Conservation (phyloP, 2,329 filamentous ascomycete species). For the Geosmithia morbida region DNA sequence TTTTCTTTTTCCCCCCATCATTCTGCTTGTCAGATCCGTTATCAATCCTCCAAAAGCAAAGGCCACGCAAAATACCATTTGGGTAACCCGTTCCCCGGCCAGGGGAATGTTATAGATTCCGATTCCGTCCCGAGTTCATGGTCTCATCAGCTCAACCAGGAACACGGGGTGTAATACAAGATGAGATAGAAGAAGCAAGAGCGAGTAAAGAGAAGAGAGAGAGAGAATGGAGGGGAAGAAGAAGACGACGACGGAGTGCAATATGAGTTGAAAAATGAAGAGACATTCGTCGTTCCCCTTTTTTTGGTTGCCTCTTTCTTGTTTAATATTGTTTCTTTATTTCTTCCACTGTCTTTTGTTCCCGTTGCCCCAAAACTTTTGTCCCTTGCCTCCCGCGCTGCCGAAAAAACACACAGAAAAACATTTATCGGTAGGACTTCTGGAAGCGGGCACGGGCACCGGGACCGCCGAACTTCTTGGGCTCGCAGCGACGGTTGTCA, state of each 20-base stretch:
- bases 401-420: not conserved
- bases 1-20: too few relatives aligned
- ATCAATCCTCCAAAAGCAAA: slow-evolving; percentile 31
- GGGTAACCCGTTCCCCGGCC: slow-evolving; percentile 24
- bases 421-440: slow-evolving; percentile 92
- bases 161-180: not conserved
- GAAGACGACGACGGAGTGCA: not conserved
- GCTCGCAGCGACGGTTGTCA: slow-evolving; percentile 98
- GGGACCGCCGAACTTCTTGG: slow-evolving; percentile 93
- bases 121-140: slow-evolving; percentile 10
- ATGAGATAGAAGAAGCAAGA: too few relatives aligned
- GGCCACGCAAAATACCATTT: slow-evolving; percentile 30
- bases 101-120: slow-evolving; percentile 20
- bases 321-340: not conserved
- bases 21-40: slow-evolving; percentile 34
- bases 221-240: not conserved
- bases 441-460: slow-evolving; percentile 96
- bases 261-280: not conserved
- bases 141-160: not conserved
- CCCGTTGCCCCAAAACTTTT: not conserved
- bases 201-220: not conserved
- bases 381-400: not conserved
- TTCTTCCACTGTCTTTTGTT: not conserved
- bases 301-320: not conserved
- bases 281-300: too few relatives aligned